Evolutionary conservation across 192 early-diverging fungal genomes (phyloP), one percentile per base, ranked within the genome.

Genomic region (Gryganskiella cystojenkinii): DNA sequence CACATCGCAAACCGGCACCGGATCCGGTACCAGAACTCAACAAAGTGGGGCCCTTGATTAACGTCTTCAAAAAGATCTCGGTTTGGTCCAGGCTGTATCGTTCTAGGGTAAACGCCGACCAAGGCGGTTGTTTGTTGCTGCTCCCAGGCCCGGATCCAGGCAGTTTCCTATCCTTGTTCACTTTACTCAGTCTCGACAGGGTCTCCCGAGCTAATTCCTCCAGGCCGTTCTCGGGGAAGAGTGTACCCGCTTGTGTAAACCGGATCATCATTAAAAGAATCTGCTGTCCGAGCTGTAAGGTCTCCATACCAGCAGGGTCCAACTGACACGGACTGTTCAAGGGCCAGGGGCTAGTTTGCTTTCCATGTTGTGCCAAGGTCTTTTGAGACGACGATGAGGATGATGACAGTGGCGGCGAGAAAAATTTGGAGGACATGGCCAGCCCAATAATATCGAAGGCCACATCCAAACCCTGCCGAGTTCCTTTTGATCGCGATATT

Each of bases 251-350:
- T 28, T 78, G 53, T 14, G 45, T 68, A 31, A 59, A 78, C 6
- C 74, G 66, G 30, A 78, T 56, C 46, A 78, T 24, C 8, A 78
- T 43, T 17, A 78, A 37, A 15, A 78, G 33, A 33, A 78, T 35
- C 43, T 78, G 66, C 33, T 69, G 67, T 3, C 74, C 67, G 15
- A 78, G 65, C 35, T 78, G 74, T 19, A 78, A 20, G 15, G 68
- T 69, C 42, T 69, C 74, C 42, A 64, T 35, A 3, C 74, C 74
- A 6, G 49, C 53, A 1, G 65, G 17, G 34, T 64, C 64, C 30
- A 78, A 35, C 4, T 3, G 51, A 22, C 40, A 68, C 1, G 56
- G 65, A 9, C 46, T 56, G 17, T 69, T 46, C 22, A 78, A 24
- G 7, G 74, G 74, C 74, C 74, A 78, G 4, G 58, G 28, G 4